These are phyloP conservation scores for Solanum tacnaense DNA, from an alignment of 257 asterid species.

Conservation along the genomic window DNA sequence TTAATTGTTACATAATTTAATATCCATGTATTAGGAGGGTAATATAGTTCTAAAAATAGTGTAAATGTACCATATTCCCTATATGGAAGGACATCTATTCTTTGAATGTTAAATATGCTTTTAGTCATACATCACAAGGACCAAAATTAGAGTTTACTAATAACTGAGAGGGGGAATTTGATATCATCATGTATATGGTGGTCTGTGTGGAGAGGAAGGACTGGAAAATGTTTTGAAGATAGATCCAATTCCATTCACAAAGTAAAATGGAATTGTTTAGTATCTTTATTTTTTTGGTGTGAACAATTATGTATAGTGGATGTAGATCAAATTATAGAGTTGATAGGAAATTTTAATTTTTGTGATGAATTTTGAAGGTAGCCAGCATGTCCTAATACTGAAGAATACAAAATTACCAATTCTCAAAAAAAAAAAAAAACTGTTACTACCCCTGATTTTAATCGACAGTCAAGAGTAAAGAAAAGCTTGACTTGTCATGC, in stretches of 20 bases:
- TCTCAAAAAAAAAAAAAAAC: too few species aligned
- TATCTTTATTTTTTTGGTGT: neutral
- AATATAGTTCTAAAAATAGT: neutral
- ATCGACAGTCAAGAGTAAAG: neutral
- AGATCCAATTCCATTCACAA: neutral
- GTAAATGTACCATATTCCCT: neutral
- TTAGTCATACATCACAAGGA: neutral
- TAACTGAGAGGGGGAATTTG: neutral
- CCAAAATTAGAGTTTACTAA: neutral
- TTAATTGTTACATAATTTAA: neutral
- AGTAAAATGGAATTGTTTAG: neutral
- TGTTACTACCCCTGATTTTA: neutral
- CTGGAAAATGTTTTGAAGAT: neutral
- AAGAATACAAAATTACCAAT: neutral
- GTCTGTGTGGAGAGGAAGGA: neutral
- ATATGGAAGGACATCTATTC: neutral
- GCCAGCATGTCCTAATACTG: neutral
- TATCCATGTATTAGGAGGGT: neutral
- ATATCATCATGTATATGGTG: neutral
- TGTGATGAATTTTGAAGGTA: neutral
- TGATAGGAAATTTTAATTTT: neutral
- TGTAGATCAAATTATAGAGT: neutral
- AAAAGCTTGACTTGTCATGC: neutral
- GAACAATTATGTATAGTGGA: neutral
- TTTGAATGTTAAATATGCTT: neutral